Evolutionary conservation across 1,284 basidiomycete genomes (phyloP).

Genomic region (Ceratobasidium sp.): DNA sequence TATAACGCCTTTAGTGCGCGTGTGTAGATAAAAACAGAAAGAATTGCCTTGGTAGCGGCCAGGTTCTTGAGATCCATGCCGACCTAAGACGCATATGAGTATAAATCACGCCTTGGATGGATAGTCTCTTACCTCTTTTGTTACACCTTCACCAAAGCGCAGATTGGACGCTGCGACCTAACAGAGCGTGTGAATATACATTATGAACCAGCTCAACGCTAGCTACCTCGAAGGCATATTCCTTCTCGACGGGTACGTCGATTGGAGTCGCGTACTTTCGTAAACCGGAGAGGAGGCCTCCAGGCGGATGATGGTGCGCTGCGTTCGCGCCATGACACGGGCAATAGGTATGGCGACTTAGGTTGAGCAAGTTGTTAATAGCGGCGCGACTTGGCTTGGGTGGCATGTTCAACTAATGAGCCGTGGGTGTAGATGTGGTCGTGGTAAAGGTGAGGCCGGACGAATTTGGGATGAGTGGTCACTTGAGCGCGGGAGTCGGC

Average conservation of each 20-base stretch:
- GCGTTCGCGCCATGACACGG: conserved; percentile 72
- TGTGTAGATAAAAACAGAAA: conserved; percentile 53
- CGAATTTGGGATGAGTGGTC: conserved; percentile 4
- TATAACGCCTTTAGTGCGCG: conserved; percentile 59
- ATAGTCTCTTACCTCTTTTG: conserved; percentile 75
- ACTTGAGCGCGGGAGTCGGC: conserved; percentile 30
- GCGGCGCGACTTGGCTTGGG: conserved; percentile 67
- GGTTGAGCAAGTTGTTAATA: conserved; percentile 77
- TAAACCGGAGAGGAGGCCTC: conserved; percentile 63
- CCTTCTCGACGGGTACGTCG: conserved; percentile 76
- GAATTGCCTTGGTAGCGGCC: conserved; percentile 79
- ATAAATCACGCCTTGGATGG: not conserved
- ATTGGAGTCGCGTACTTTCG: conserved; percentile 88
- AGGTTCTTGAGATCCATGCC: conserved; percentile 95
- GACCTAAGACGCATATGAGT: conserved; percentile 5
- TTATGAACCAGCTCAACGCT: not conserved
- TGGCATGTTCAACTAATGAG: conserved; percentile 60
- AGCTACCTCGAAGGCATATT: conserved; percentile 95
- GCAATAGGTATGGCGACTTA: conserved; percentile 77
- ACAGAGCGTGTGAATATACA: conserved; percentile 36
- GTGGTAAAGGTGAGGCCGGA: conserved; percentile 21
- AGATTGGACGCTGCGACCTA: conserved; percentile 92
- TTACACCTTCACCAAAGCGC: conserved; percentile 90
- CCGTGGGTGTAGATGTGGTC: conserved; percentile 5
- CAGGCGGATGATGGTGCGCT: conserved; percentile 62